Evolutionary conservation across 108 stramenopile genomes (phyloP).

Genomic region (Nannochloropsis gaditana): DNA sequence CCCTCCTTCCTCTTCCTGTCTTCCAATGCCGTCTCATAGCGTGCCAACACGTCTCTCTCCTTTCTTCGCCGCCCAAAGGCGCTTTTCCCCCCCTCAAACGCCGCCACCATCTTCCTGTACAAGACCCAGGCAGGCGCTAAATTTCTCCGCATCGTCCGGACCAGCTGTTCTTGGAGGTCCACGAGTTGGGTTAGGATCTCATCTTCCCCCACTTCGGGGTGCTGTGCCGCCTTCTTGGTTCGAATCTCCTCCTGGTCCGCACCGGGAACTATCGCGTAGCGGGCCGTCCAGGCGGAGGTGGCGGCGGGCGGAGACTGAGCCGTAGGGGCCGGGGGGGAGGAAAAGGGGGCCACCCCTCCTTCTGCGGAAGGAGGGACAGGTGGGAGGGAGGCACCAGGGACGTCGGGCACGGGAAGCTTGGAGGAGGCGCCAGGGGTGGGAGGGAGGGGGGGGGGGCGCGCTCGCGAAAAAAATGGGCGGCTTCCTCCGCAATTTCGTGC

Average conservation of each 20-base stretch:
- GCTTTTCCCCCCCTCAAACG: background rate
- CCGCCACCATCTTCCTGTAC: background rate
- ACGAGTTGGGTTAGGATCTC: background rate
- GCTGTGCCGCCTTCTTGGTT: background rate
- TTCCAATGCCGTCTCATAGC: background rate
- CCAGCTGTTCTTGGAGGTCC: background rate
- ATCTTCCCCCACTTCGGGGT: background rate
- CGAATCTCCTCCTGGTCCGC: background rate
- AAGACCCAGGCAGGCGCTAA: background rate
- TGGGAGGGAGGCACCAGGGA: background rate
- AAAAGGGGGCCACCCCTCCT: background rate
- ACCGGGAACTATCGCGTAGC: background rate
- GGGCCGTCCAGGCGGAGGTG: background rate
- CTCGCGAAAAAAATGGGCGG: background rate
- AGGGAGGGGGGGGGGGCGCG: background rate
- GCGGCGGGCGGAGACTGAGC: background rate
- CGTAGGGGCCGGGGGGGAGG: background rate
- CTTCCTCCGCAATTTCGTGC: background rate
- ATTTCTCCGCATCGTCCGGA: background rate
- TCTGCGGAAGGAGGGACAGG: background rate
- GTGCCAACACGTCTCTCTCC: background rate
- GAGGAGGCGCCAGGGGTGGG: background rate
- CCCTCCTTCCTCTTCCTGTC: background rate
- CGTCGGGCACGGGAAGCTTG: background rate
- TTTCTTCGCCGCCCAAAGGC: background rate